Evolutionary conservation across 2,329 filamentous ascomycete genomes (phyloP).

Genomic region (Cladosporium cucumerinum): DNA sequence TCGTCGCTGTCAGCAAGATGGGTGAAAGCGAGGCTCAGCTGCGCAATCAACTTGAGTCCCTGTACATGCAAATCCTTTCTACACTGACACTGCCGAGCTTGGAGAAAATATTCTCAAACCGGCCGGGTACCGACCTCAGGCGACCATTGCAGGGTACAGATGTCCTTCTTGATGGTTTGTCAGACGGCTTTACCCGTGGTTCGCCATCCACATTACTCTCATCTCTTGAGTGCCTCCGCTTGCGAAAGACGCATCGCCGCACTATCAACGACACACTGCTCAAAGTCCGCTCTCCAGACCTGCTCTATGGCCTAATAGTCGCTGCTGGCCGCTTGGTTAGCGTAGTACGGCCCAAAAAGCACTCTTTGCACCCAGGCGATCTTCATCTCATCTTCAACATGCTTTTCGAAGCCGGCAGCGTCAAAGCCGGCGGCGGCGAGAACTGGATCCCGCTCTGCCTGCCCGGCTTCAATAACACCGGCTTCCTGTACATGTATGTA

Average conservation of each 20-base stretch:
- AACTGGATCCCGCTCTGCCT: constrained; percentile 97
- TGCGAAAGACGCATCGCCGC: constrained; percentile 82
- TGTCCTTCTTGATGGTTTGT: constrained; percentile 81
- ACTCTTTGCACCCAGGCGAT: constrained; percentile 92
- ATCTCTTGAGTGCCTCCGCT: constrained; percentile 86
- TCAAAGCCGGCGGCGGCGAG: constrained; percentile 89
- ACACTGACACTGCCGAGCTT: constrained; percentile 87
- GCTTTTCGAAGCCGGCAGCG: constrained; percentile 91
- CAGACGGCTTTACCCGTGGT: constrained; percentile 90
- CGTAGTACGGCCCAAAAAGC: constrained; percentile 88
- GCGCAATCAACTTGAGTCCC: constrained; percentile 79
- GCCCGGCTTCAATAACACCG: constrained; percentile 93
- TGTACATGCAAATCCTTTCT: constrained; percentile 98
- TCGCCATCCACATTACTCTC: constrained; percentile 86
- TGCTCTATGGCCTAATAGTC: constrained; percentile 91
- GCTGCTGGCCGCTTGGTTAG: constrained; percentile 91
- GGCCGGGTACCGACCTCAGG: constrained; percentile 90
- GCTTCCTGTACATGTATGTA: constrained; percentile 98
- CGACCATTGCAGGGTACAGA: constrained; percentile 90
- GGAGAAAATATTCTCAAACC: constrained; percentile 79
- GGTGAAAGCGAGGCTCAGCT: constrained; percentile 91
- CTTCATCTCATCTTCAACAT: constrained; percentile 98
- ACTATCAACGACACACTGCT: constrained; percentile 84
- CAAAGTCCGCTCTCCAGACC: constrained; percentile 69
- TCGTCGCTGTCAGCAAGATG: constrained; percentile 88